Percentiles rank a stretch among this genome's conserved stretches.
These are phyloP conservation scores for Alternaria dauci DNA, from an alignment of 2,329 filamentous ascomycete species.

Conservation along the genomic window DNA sequence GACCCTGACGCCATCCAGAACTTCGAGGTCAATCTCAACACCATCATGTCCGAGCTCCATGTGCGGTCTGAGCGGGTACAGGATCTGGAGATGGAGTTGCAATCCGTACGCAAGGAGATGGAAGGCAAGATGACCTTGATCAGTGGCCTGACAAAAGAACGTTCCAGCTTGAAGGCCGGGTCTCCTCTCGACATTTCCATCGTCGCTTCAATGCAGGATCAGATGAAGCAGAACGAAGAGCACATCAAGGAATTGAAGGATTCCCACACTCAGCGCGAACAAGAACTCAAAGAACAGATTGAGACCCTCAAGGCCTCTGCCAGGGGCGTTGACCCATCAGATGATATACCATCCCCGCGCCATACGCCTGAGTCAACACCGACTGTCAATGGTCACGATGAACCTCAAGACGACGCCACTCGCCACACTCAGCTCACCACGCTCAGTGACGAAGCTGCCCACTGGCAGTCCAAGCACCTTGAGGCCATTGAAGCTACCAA, in stretches of 20 bases:
- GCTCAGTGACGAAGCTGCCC: slow-evolving; percentile 74
- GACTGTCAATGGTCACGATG: slow-evolving; percentile 14
- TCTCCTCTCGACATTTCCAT: slow-evolving; percentile 91
- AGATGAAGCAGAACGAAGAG: slow-evolving; percentile 83
- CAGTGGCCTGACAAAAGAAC: slow-evolving; percentile 88
- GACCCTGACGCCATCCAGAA: slow-evolving; percentile 87
- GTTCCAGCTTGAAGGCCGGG: slow-evolving; percentile 82
- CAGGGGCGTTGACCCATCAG: slow-evolving; percentile 22
- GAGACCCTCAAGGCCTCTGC: slow-evolving; percentile 70
- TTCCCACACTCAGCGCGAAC: slow-evolving; percentile 75
- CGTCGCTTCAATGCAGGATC: slow-evolving; percentile 84
- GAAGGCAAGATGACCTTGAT: slow-evolving; percentile 97
- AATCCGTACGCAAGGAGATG: slow-evolving; percentile 90
- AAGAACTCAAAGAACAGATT: slow-evolving; percentile 76
- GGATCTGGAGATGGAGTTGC: slow-evolving; percentile 84
- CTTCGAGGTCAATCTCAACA: slow-evolving; percentile 90
- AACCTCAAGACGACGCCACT: slow-evolving; percentile 34
- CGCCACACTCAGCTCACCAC: slow-evolving; percentile 68
- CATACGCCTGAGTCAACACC: slow-evolving; percentile 14
- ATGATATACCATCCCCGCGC: slow-evolving; percentile 32
- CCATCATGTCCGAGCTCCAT: slow-evolving; percentile 92
- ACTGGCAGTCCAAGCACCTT: slow-evolving; percentile 81
- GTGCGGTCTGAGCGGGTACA: slow-evolving; percentile 87
- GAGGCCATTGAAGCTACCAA: slow-evolving; percentile 74
- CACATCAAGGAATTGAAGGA: slow-evolving; percentile 79